Conservation (phyloP, 306 rosid species). For the Vachellia pachyceras region DNA sequence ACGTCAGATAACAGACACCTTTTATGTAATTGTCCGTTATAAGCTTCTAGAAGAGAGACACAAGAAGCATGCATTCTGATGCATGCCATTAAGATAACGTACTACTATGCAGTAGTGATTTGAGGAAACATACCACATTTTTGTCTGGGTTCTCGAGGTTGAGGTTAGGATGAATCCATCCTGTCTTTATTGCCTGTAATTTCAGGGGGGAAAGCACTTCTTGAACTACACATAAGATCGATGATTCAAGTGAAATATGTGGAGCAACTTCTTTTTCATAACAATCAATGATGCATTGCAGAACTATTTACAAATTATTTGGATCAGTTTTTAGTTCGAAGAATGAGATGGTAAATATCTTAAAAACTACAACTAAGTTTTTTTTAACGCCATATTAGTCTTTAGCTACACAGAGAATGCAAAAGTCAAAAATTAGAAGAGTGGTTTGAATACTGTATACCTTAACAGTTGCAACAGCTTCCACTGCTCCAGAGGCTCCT, state of each 20-base stretch:
- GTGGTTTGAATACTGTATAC: not conserved
- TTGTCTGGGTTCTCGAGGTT: constrained; percentile 71
- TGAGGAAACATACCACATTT: constrained; percentile 53
- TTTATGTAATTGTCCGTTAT: not conserved
- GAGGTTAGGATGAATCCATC: constrained; percentile 80
- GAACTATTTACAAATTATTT: no score
- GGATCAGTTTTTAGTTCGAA: not conserved
- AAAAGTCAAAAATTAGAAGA: not conserved
- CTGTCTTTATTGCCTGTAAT: constrained; percentile 67
- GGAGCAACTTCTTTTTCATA: no score
- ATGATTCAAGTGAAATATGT: not conserved
- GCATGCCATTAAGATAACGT: not conserved
- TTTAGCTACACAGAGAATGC: not conserved
- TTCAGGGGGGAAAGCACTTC: constrained; percentile 9
- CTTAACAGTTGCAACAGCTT: constrained; percentile 4
- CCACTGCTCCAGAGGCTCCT: constrained; percentile 7
- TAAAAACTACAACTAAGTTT: not conserved
- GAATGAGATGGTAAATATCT: not conserved
- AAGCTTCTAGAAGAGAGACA: not conserved
- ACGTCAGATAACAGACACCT: not conserved
- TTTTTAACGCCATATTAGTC: not conserved
- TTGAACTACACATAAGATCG: not conserved
- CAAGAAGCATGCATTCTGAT: not conserved
- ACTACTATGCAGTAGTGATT: no score
- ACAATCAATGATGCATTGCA: not conserved